A percentile compares a stretch with the other conserved stretches of the same genome.
phyloP scores from a whole-genome alignment of 768 basidiomycete species.

The Lactarius evosmus region DNA sequence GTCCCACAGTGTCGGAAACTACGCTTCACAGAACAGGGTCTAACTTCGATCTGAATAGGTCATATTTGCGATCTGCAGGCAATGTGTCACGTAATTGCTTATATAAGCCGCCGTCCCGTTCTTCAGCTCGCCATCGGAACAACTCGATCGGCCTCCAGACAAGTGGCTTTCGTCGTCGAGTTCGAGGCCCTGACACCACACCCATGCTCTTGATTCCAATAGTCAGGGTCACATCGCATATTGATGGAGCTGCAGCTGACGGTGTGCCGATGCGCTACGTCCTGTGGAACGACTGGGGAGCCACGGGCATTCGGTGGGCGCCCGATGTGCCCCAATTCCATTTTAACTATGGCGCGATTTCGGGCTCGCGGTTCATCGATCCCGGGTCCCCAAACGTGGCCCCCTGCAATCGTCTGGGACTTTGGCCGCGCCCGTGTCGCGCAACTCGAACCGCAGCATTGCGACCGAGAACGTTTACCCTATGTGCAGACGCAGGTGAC shows the following conservation, averaged over 20 bases:
- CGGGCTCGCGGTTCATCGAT: constrained; percentile 6
- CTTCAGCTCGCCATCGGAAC: constrained; percentile 3
- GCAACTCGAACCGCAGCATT: not conserved
- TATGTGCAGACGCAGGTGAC: not conserved
- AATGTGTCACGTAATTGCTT: no score
- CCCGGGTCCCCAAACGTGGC: not conserved
- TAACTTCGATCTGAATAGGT: no score
- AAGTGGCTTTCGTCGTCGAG: not conserved
- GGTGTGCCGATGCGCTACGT: not conserved
- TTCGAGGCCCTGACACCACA: not conserved
- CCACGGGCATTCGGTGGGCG: not conserved
- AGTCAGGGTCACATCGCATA: not conserved
- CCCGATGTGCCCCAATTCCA: not conserved
- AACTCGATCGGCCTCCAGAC: constrained; percentile 9
- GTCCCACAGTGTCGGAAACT: no score
- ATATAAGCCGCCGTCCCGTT: constrained; percentile 13
- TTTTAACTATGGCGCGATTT: not conserved
- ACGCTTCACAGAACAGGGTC: no score
- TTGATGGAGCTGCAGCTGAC: not conserved
- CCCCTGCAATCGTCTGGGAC: constrained; percentile 1
- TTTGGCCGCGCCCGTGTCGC: constrained; percentile 2
- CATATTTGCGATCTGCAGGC: no score
- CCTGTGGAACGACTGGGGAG: constrained; percentile 17
- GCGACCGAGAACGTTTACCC: not conserved
- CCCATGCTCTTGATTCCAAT: constrained; percentile 11